Conservation (phyloP, 1,284 basidiomycete species). For the Meripilus lineatus region DNA sequence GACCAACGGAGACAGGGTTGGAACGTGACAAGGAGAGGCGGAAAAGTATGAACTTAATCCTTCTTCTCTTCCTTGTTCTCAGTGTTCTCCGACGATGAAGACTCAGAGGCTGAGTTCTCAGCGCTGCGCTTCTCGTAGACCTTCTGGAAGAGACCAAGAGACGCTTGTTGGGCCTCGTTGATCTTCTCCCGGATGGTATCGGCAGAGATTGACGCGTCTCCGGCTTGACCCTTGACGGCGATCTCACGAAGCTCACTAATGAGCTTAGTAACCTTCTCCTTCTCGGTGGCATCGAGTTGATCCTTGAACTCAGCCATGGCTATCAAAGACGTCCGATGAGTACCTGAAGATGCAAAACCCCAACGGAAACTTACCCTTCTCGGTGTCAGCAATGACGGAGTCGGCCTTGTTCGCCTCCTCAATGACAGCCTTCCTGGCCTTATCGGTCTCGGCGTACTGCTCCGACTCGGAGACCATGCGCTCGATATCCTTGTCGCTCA, state of each 20-base stretch:
- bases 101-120: constrained; percentile 51
- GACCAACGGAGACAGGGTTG: not conserved
- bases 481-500: constrained; percentile 96
- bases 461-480: constrained; percentile 96
- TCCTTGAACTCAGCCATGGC: constrained; percentile 98
- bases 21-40: not conserved
- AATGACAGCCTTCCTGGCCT: constrained; percentile 83
- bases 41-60: constrained; percentile 41
- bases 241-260: constrained; percentile 88
- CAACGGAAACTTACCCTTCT: constrained; percentile 64
- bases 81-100: no score
- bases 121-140: constrained; percentile 90
- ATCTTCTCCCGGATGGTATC: constrained; percentile 93
- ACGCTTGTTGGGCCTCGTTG: constrained; percentile 94
- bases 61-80: constrained; percentile 66
- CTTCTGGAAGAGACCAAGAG: constrained; percentile 97
- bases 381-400: constrained; percentile 91
- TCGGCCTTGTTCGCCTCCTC: constrained; percentile 98
- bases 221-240: constrained; percentile 85
- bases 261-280: constrained; percentile 89
- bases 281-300: constrained; percentile 88
- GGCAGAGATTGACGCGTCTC: constrained; percentile 77
- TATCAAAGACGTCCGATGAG: constrained; percentile 21
- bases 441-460: constrained; percentile 89
- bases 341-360: constrained; percentile 3